A percentile compares a stretch with the other conserved stretches of the same genome.
Conservation (phyloP, 2,329 filamentous ascomycete genomes). For the Cladosporium sp. region DNA sequence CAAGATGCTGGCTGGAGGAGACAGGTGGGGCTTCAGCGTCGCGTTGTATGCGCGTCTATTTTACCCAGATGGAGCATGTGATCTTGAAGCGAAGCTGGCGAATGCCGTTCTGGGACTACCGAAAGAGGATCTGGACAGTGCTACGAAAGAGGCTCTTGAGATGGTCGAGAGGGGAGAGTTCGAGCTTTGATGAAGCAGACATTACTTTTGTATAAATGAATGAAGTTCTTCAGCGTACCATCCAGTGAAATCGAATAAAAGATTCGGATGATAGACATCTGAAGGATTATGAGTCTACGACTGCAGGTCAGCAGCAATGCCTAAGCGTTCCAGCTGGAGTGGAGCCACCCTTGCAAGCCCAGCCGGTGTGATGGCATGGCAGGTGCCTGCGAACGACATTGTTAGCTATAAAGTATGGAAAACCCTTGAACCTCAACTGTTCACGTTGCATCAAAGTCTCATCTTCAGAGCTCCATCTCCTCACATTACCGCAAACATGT, state of each 20-base stretch:
- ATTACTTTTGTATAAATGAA: not conserved
- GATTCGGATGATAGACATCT: not conserved
- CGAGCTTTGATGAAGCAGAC: not conserved
- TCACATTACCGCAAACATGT: not conserved
- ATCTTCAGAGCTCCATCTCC: not conserved
- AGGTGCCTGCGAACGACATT: not conserved
- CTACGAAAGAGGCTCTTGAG: conserved; percentile 25
- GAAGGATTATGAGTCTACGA: not conserved
- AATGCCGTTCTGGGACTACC: conserved; percentile 29
- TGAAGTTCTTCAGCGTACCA: not conserved
- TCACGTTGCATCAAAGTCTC: not conserved
- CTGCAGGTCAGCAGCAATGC: not conserved
- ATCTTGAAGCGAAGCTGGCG: conserved; percentile 38
- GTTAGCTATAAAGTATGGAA: not conserved
- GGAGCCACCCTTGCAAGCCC: not conserved
- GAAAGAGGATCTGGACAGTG: conserved; percentile 30
- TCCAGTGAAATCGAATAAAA: not conserved
- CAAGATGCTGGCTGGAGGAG: conserved; percentile 51
- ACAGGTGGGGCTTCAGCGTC: conserved; percentile 50
- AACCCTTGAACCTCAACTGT: not conserved
- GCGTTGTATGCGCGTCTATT: conserved; percentile 61
- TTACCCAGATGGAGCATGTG: conserved; percentile 33
- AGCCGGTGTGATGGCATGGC: not conserved
- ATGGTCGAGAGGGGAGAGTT: conserved; percentile 16
- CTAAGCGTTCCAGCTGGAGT: not conserved